phyloP scores from a whole-genome alignment of 352 stramenopile species.

The Pythium folliculosum region DNA sequence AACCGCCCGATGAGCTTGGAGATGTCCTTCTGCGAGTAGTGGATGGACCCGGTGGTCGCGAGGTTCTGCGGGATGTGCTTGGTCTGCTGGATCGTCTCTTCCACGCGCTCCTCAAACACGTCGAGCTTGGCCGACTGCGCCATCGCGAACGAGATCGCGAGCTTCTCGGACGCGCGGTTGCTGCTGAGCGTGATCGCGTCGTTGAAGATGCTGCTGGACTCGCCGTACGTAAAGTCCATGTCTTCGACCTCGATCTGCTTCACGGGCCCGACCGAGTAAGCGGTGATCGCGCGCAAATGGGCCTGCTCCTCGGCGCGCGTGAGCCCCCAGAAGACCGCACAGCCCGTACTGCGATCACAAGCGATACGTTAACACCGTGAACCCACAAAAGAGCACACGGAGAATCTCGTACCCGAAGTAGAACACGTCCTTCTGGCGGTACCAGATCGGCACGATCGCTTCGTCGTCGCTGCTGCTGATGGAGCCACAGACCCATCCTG shows the following conservation, averaged over 20 bases:
- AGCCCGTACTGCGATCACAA: too few species aligned
- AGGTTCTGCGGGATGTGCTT: constrained; percentile 90
- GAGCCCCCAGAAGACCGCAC: constrained; percentile 88
- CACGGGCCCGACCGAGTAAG: constrained; percentile 68
- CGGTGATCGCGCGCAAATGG: constrained; percentile 58
- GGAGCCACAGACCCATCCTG: neutral
- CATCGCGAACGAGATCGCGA: constrained; percentile 91
- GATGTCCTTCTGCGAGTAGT: constrained; percentile 90
- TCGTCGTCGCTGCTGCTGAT: constrained; percentile 28
- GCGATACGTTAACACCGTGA: neutral
- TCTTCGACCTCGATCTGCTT: constrained; percentile 89
- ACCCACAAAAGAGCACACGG: too few species aligned
- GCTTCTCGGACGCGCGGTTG: constrained; percentile 84
- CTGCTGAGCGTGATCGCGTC: constrained; percentile 86
- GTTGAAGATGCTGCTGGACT: constrained; percentile 66
- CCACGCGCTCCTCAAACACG: constrained; percentile 89
- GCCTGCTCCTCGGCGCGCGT: constrained; percentile 77
- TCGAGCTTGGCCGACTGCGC: constrained; percentile 91
- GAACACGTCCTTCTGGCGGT: constrained; percentile 82
- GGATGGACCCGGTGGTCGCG: constrained; percentile 85
- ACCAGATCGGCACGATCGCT: constrained; percentile 45
- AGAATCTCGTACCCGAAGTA: constrained; percentile 71
- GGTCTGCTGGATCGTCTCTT: constrained; percentile 86
- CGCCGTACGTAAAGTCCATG: constrained; percentile 88
- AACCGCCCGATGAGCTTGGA: constrained; percentile 91